A percentile compares a stretch with the other conserved stretches of the same genome.
phyloP scores from a whole-genome alignment of 441 rosid species.

The Croton laevigatus region DNA sequence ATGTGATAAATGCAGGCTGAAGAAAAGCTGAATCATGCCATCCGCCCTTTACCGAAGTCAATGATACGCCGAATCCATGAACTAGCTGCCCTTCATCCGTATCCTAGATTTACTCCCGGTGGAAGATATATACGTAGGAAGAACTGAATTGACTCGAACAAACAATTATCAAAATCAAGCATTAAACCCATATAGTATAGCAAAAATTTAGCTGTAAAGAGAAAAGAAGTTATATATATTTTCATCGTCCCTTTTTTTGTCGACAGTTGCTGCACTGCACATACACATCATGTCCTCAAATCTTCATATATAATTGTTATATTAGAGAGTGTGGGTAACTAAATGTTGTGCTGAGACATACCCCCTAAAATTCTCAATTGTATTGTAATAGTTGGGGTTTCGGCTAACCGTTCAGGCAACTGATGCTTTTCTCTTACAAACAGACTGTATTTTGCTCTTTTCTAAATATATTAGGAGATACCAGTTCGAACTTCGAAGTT shows the following conservation, averaged over 20 bases:
- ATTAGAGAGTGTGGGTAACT: conserved; percentile 19
- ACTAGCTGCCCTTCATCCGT: conserved; percentile 67
- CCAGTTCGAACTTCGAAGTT: neutral
- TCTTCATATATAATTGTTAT: conserved; percentile 9
- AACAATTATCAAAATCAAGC: conserved; percentile 20
- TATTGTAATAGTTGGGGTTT: conserved; percentile 21
- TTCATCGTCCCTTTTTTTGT: neutral
- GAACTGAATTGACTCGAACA: conserved; percentile 30
- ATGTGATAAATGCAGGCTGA: conserved; percentile 45
- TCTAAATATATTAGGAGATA: neutral
- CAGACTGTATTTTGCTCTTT: neutral
- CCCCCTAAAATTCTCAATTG: conserved; percentile 21
- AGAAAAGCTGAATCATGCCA: conserved; percentile 35
- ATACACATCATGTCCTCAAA: conserved; percentile 19
- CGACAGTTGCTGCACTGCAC: conserved; percentile 7
- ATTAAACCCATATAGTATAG: conserved; percentile 14
- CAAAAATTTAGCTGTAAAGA: conserved; percentile 19
- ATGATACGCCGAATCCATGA: conserved; percentile 57
- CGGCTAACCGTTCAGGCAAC: conserved; percentile 22
- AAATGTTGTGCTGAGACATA: conserved; percentile 23
- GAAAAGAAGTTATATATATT: conserved; percentile 1
- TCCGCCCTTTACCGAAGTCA: conserved; percentile 49
- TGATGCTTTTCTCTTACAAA: neutral
- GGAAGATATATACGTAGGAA: conserved; percentile 41
- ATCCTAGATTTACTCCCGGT: conserved; percentile 44